Evolutionary conservation across 495 filamentous ascomycete species (phyloP), one percentile per base, ranked within the genome.

Genomic region (Lepraria neglecta): DNA sequence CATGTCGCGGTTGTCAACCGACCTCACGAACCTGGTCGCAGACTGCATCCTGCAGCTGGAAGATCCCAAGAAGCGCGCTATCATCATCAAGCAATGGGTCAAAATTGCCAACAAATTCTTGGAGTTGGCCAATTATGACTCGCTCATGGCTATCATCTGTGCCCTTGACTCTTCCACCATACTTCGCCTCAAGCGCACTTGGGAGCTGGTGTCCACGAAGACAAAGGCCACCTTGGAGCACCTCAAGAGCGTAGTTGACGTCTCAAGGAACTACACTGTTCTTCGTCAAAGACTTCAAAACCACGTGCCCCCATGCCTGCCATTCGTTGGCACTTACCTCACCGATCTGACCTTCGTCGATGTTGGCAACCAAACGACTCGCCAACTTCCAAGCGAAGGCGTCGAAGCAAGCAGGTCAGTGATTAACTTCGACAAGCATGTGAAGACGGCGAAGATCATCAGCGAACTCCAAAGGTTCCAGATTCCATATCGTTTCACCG

Each of bases 361-460:
- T 69, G 89, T 97, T 62, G 95, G 95, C 61, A 99, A 99, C 74
- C 87, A 88, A 52, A 83, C 88, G 7, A 66, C 76, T 47, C 69
- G 77, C 63, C 67, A 73, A 69, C 66, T 84, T 61, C 68, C 77
- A 59, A 72, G 74, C 11, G 75, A 81, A 21, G 64, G 64, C 19
- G 50, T 63, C 45, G 78, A 78, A n/a, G 78, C 81, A 6, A 82
- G 85, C 38, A 79, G 87, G 71, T 80, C 82, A 0, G 89, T 97
- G 19, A 92, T 99, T 80, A 99, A 99, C 74, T 99, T 96, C 64
- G 94, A 97, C 79, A 99, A 97, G 75, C 89, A 97, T 70, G 87
- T 87, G 70, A 90, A 90, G 70, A 97, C 92, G 3, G 92, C 95
- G 9, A 89, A 88, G 68, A 92, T 96, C 70, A 95, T 99, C 69